A percentile compares a stretch with the other conserved stretches of the same genome.
phyloP scores from a whole-genome alignment of 805 yeast species.

The Lipomyces sp. region DNA sequence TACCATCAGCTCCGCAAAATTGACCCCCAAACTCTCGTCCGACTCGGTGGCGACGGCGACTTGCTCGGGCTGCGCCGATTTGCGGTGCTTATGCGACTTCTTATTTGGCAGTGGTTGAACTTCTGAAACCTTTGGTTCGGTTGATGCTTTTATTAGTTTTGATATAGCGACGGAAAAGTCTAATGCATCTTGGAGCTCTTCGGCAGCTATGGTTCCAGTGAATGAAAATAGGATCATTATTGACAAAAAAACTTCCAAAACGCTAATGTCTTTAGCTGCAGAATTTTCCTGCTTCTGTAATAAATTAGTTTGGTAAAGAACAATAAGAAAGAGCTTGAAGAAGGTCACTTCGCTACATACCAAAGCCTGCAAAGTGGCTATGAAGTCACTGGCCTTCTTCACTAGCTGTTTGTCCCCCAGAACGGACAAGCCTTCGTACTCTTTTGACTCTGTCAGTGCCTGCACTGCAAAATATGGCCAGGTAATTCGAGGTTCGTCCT shows the following conservation, averaged over 20 bases:
- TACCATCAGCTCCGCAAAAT: conserved; percentile 13
- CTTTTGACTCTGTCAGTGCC: not conserved
- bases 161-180: not conserved
- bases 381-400: not conserved
- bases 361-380: not conserved
- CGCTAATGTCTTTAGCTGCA: not conserved
- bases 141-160: not conserved
- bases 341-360: too few species aligned
- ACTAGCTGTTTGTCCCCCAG: not conserved
- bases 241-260: conserved; percentile 10
- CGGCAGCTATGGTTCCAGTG: not conserved
- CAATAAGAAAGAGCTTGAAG: not conserved
- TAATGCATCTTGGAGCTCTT: conserved; percentile 11
- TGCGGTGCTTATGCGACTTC: not conserved
- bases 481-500: not conserved
- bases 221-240: not conserved
- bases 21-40: not conserved
- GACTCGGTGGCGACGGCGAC: not conserved
- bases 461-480: conserved; percentile 8
- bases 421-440: not conserved
- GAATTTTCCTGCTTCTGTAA: not conserved
- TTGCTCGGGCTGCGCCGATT: not conserved
- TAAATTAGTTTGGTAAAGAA: not conserved
- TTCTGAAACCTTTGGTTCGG: not conserved
- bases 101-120: not conserved